A percentile compares a stretch with the other conserved stretches of the same genome.
Evolutionary conservation across 352 stramenopile genomes (phyloP).

Genomic region (Phytophthora crassamura): DNA sequence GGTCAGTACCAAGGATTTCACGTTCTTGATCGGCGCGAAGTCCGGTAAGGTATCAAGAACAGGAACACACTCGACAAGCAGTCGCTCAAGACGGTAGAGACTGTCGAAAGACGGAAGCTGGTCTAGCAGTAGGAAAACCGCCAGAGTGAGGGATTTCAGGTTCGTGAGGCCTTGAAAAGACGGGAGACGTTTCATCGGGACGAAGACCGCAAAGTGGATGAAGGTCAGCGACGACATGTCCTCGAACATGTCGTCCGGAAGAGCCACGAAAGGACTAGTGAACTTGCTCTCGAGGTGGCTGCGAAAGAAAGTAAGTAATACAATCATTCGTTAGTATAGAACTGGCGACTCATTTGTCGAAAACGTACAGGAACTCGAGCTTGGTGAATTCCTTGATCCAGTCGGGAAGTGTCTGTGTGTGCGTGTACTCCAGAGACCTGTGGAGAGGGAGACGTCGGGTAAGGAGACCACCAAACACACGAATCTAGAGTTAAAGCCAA

Average conservation of each 20-base stretch:
- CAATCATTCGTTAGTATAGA: neutral
- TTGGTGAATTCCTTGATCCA: constrained; percentile 44
- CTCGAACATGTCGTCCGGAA: constrained; percentile 42
- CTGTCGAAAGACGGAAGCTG: no score
- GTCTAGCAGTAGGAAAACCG: no score
- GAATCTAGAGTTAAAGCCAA: neutral
- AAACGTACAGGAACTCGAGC: constrained; percentile 47
- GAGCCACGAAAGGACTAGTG: constrained; percentile 14
- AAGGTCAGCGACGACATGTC: constrained; percentile 48
- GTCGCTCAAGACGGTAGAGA: no score
- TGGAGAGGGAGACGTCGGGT: no score
- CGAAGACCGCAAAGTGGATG: constrained; percentile 39
- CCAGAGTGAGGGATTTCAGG: constrained; percentile 23
- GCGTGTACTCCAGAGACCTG: constrained; percentile 50
- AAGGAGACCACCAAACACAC: no score
- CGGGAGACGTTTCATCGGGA: constrained; percentile 28
- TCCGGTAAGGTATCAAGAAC: no score
- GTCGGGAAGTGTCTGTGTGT: no score
- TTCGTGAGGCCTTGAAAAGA: constrained; percentile 42
- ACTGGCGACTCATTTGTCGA: neutral
- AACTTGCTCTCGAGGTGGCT: constrained; percentile 35
- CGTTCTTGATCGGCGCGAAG: no score
- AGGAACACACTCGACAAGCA: no score
- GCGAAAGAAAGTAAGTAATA: neutral
- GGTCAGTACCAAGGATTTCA: no score